Percentiles rank a stretch among this genome's conserved stretches.
phyloP scores from a whole-genome alignment of 2,329 filamentous ascomycete genomes.

The Fusarium equiseti region DNA sequence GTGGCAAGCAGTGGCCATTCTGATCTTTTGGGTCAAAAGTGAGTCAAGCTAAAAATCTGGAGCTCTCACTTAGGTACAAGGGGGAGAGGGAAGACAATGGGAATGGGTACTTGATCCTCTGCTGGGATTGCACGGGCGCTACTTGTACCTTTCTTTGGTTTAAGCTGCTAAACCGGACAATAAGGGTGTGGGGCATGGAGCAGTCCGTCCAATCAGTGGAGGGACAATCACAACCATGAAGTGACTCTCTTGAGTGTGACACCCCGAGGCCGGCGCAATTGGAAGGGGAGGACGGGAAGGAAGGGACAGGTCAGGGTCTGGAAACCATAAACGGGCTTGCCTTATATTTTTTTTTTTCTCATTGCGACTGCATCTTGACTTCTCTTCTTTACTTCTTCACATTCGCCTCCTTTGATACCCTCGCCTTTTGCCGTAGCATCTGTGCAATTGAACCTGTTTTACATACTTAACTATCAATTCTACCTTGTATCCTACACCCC shows the following conservation, averaged over 20 bases:
- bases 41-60: constrained; percentile 30
- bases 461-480: not conserved
- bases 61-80: not conserved
- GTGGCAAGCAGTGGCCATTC: constrained; percentile 8
- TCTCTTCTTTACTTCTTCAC: constrained; percentile 9
- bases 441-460: constrained; percentile 12
- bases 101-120: constrained; percentile 26
- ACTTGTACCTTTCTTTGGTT: constrained; percentile 16
- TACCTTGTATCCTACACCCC: constrained; percentile 23
- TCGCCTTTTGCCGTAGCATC: not conserved
- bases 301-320: constrained; percentile 38
- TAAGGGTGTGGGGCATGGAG: constrained; percentile 25
- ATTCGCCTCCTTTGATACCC: constrained; percentile 2
- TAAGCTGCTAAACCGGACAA: constrained; percentile 26
- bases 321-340: constrained; percentile 8
- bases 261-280: constrained; percentile 47
- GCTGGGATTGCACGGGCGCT: constrained; percentile 6
- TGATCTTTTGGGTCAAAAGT: constrained; percentile 3
- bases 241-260: constrained; percentile 39
- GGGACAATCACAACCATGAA: constrained; percentile 42
- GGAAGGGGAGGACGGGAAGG: constrained; percentile 25
- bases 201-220: constrained; percentile 40
- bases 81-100: constrained; percentile 1
- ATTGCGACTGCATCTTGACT: not conserved
- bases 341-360: constrained; percentile 11